Base-by-base conservation (phyloP, 139 green algal genomes). In the Zygnema circumcarinatum region DNA sequence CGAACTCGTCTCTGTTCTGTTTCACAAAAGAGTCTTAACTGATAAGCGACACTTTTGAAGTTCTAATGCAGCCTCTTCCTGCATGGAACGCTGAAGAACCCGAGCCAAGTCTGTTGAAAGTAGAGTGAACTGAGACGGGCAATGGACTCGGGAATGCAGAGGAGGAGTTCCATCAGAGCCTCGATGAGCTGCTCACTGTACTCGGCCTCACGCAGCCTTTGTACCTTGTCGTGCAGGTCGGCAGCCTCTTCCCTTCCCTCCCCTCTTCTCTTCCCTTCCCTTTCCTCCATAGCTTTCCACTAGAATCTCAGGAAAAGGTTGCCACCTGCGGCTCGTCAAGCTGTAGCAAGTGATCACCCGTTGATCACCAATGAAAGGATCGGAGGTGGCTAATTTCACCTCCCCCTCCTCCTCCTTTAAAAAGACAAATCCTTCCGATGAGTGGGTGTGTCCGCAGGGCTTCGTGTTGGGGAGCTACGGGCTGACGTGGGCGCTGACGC, bases 401-500 rank as follows among this genome's bases (percentile, higher is more conserved):
- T n/a, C n/a, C n/a, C n/a, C n/a, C n/a, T n/a, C n/a, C n/a, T n/a
- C n/a, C n/a, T n/a, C n/a, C n/a, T n/a, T n/a, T n/a, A n/a, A n/a
- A n/a, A n/a, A n/a, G n/a, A n/a, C n/a, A n/a, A n/a, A n/a, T n/a
- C n/a, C n/a, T n/a, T n/a, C n/a, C n/a, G n/a, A n/a, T n/a, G n/a
- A n/a, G n/a, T n/a, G n/a, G n/a, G n/a, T n/a, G n/a, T 47, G n/a
- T n/a, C n/a, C n/a, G 74, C 82, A 88, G 84, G 84, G 84, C 25
- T 88, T 79, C 16, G 25, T 87, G 31, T 1, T 89, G 16, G 84
- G 84, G 22, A 53, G n/a, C 22, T 89, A 89, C 42, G 84, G 40
- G 1, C 53, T 89, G 21, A 87, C 84, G 20, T 89, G 84, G 84
- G 84, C 84, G n/a, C 84, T 89, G 25, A 88, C 84, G 76, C 80